phyloP scores from a whole-genome alignment of 2,329 filamentous ascomycete genomes.

The Ascochyta koolunga region DNA sequence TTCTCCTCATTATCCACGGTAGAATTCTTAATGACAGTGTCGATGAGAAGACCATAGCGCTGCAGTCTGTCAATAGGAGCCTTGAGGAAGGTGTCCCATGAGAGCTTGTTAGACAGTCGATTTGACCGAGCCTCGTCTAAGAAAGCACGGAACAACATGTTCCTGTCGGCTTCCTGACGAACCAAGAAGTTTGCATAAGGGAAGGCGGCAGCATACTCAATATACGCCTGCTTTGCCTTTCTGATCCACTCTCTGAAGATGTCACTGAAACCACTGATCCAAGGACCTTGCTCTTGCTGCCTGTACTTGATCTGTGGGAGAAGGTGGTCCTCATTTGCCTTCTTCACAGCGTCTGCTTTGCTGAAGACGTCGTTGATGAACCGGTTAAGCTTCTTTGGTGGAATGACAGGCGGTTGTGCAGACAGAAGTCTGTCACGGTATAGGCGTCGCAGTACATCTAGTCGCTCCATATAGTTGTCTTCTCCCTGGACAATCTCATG shows the following conservation, averaged over 20 bases:
- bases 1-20: conserved; percentile 87
- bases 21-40: conserved; percentile 85
- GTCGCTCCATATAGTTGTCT: conserved; percentile 85
- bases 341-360: conserved; percentile 84
- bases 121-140: conserved; percentile 80
- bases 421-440: conserved; percentile 81
- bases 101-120: conserved; percentile 78
- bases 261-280: conserved; percentile 92
- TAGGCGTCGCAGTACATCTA: conserved; percentile 82
- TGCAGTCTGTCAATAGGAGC: conserved; percentile 91
- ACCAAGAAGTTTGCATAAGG: conserved; percentile 83
- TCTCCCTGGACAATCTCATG: conserved; percentile 96
- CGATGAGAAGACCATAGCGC: conserved; percentile 82
- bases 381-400: conserved; percentile 75
- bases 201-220: conserved; percentile 89
- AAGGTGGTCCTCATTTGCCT: conserved; percentile 90
- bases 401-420: conserved; percentile 79
- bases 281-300: conserved; percentile 95
- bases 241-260: conserved; percentile 98
- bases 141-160: conserved; percentile 85
- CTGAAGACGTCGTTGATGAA: conserved; percentile 90
- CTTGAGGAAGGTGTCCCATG: conserved; percentile 95
- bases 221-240: conserved; percentile 85
- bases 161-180: conserved; percentile 81
- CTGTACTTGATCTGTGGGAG: conserved; percentile 94